phyloP scores from a whole-genome alignment of 2,329 filamentous ascomycete genomes.

The Beauveria varroae region DNA sequence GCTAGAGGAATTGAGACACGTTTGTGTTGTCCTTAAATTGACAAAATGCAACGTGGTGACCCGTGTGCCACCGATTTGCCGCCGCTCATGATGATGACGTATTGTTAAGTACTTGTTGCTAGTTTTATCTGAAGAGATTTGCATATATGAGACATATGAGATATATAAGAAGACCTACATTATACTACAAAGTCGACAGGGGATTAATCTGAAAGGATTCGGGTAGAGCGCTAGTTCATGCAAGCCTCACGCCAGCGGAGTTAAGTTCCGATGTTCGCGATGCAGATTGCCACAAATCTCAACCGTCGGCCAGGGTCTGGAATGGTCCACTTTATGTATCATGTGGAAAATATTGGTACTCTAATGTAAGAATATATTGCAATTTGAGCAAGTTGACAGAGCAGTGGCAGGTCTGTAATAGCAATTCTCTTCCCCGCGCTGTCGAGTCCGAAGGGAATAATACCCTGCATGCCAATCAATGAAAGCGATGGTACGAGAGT shows the following conservation, averaged over 20 bases:
- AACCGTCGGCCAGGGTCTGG: neutral
- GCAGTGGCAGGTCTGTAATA: no score
- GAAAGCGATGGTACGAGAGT: no score
- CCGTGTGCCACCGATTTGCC: neutral
- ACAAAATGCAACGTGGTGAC: neutral
- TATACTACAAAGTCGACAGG: neutral
- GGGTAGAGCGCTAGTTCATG: neutral
- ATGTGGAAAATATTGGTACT: neutral
- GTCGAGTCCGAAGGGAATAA: neutral
- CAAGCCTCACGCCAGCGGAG: neutral
- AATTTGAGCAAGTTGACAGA: neutral
- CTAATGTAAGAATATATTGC: neutral
- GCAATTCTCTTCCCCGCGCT: neutral
- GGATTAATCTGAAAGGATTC: neutral
- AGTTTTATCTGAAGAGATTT: neutral
- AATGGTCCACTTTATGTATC: neutral
- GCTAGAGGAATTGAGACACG: neutral
- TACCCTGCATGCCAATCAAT: no score
- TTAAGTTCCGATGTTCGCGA: neutral
- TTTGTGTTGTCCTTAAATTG: neutral
- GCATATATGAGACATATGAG: neutral
- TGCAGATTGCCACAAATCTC: neutral
- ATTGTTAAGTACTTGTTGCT: neutral
- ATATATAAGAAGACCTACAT: neutral
- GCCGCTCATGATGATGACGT: neutral